Evolutionary conservation across 805 yeast genomes (phyloP).

Genomic region (Metschnikowia chrysomelidarum): DNA sequence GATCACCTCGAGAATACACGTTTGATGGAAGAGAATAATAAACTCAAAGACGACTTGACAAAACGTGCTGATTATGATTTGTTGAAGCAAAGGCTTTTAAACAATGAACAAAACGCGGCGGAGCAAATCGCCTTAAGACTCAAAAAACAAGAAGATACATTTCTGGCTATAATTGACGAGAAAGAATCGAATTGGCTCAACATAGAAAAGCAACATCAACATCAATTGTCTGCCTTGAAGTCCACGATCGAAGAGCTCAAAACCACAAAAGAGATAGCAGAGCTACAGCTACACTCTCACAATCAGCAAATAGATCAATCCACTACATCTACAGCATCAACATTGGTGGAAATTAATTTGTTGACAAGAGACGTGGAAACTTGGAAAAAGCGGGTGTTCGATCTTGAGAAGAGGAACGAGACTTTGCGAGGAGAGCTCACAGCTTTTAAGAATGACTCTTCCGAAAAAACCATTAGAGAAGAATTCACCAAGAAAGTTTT

Average conservation of each 20-base stretch:
- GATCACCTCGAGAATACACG: slow-evolving; percentile 51
- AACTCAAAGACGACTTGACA: slow-evolving; percentile 57
- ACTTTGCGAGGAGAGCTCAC: slow-evolving; percentile 67
- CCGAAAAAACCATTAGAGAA: slow-evolving; percentile 40
- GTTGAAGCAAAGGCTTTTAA: slow-evolving; percentile 58
- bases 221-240: slow-evolving; percentile 51
- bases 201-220: slow-evolving; percentile 51
- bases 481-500: slow-evolving; percentile 45
- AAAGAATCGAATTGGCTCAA: slow-evolving; percentile 66
- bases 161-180: slow-evolving; percentile 66
- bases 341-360: slow-evolving; percentile 56
- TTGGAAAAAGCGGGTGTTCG: slow-evolving; percentile 62
- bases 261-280: slow-evolving; percentile 62
- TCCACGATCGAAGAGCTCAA: slow-evolving; percentile 62
- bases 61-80: slow-evolving; percentile 77
- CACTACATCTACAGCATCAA: slow-evolving; percentile 29
- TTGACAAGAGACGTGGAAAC: slow-evolving; percentile 74
- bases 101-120: slow-evolving; percentile 60
- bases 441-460: slow-evolving; percentile 47
- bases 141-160: slow-evolving; percentile 71
- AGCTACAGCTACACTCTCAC: slow-evolving; percentile 52
- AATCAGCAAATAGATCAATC: slow-evolving; percentile 40
- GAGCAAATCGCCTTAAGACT: slow-evolving; percentile 53
- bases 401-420: slow-evolving; percentile 76
- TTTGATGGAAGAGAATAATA: slow-evolving; percentile 48